Evolutionary conservation across 768 basidiomycete species (phyloP).

Genomic region (Suillus tomentosus): DNA sequence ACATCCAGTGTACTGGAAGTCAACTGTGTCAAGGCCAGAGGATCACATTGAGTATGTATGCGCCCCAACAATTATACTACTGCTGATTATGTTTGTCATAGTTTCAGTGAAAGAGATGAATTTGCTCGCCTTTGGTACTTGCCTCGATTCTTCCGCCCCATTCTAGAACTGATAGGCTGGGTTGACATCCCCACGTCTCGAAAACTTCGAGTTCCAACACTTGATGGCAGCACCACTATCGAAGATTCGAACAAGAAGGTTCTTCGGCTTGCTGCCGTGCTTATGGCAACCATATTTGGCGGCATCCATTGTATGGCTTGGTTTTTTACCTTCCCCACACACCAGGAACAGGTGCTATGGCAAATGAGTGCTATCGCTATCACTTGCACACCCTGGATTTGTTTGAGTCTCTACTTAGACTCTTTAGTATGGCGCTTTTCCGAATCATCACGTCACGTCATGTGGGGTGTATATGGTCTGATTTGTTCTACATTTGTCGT

Average conservation of each 20-base stretch:
- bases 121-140: not conserved
- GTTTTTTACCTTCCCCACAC: constrained; percentile 8
- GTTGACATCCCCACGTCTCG: not conserved
- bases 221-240: not conserved
- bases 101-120: not conserved
- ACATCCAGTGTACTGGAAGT: not conserved
- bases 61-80: not conserved
- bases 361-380: constrained; percentile 18
- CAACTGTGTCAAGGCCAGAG: not conserved
- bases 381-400: not conserved
- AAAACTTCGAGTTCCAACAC: not conserved
- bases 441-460: too few species aligned
- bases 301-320: constrained; percentile 28
- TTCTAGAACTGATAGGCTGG: not conserved
- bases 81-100: not conserved
- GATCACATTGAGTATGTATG: not conserved
- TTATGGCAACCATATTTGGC: constrained; percentile 11
- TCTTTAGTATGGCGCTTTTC: too few species aligned
- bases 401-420: not conserved
- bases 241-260: rapidly evolving
- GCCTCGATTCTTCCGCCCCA: not conserved
- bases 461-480: not conserved
- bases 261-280: not conserved
- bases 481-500: not conserved
- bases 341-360: constrained; percentile 24